Percentiles rank a stretch among this genome's conserved stretches.
Evolutionary conservation across 1,284 basidiomycete species (phyloP).

Genomic region (Dichomitus squalens): DNA sequence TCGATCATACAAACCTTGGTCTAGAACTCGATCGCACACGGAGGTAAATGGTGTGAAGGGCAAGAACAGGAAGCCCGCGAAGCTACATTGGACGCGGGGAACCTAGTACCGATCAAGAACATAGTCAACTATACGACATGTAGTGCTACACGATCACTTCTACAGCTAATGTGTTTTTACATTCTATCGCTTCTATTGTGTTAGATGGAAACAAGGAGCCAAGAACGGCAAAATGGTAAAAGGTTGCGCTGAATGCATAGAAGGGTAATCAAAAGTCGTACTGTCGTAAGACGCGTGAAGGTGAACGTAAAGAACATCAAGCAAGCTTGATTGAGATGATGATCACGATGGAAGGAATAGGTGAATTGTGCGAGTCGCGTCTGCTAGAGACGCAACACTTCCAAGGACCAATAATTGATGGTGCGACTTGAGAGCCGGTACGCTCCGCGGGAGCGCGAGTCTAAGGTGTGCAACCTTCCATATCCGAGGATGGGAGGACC

Average conservation of each 20-base stretch:
- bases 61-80: too few species aligned
- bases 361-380: background rate
- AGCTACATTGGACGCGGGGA: background rate
- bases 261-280: background rate
- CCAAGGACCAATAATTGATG: background rate
- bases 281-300: background rate
- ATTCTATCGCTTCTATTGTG: constrained; percentile 5
- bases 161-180: constrained; percentile 12
- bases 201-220: background rate
- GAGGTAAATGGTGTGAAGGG: background rate
- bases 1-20: too few species aligned
- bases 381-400: constrained; percentile 16
- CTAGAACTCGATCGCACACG: background rate
- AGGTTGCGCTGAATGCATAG: background rate
- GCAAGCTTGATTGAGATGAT: background rate
- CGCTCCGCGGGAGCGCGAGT: constrained; percentile 15
- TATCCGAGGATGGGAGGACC: constrained; percentile 19
- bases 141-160: constrained; percentile 21
- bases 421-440: background rate
- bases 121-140: background rate
- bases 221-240: background rate
- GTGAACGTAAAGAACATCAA: background rate
- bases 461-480: constrained; percentile 14
- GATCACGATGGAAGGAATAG: background rate
- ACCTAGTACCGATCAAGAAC: background rate